Evolutionary conservation across 148 eudicot genomes (phyloP).

Genomic region (Chenopodium berlandieri): DNA sequence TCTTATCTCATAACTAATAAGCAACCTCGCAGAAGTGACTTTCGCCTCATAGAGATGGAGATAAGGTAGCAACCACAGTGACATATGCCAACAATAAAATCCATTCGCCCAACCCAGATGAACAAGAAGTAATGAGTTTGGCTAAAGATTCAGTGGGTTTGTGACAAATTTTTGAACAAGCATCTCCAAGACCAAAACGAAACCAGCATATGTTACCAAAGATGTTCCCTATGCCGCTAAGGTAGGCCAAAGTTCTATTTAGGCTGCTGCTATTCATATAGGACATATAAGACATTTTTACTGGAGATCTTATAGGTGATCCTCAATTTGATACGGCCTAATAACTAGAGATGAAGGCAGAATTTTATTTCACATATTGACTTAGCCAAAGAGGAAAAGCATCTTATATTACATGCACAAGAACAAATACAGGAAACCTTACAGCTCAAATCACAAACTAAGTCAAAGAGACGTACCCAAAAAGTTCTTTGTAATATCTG

Average conservation of each 20-base stretch:
- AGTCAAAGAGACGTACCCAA: conserved; percentile 45
- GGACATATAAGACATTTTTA: not conserved
- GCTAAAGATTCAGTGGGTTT: not conserved
- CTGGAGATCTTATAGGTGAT: not conserved
- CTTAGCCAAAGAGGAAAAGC: not conserved
- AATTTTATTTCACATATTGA: not conserved
- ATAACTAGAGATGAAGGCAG: not conserved
- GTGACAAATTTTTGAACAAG: not conserved
- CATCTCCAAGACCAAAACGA: not conserved
- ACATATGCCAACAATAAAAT: not conserved
- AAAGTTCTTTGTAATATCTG: conserved; percentile 75
- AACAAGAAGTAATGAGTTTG: not conserved
- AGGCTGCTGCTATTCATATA: too few relatives aligned
- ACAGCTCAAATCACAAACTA: not conserved
- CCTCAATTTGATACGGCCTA: not conserved
- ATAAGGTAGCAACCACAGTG: too few relatives aligned
- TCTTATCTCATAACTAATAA: not conserved
- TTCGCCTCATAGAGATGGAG: not conserved
- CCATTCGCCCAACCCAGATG: not conserved
- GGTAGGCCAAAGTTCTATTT: too few relatives aligned
- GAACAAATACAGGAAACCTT: not conserved
- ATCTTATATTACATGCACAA: not conserved
- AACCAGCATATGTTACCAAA: not conserved
- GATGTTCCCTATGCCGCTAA: too few relatives aligned
- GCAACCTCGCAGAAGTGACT: not conserved